phyloP scores from a whole-genome alignment of 805 yeast species.

The Metschnikowia arizonensis region DNA sequence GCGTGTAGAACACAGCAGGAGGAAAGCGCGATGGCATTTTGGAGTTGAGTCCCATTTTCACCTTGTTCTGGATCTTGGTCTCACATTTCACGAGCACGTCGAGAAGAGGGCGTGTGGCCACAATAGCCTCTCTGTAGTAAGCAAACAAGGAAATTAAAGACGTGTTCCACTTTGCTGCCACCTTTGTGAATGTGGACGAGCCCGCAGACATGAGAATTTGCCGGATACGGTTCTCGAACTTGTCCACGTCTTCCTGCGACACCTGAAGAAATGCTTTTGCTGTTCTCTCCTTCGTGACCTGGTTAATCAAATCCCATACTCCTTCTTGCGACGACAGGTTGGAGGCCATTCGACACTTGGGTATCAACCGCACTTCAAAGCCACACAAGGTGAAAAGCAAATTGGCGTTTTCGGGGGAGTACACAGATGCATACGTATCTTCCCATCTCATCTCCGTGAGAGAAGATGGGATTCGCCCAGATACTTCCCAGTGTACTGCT shows the following conservation, averaged over 20 bases:
- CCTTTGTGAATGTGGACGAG: slow-evolving; percentile 88
- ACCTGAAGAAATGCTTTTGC: slow-evolving; percentile 87
- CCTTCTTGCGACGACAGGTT: slow-evolving; percentile 65
- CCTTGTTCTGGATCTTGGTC: slow-evolving; percentile 88
- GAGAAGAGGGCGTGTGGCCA: slow-evolving; percentile 71
- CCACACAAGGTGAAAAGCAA: slow-evolving; percentile 89
- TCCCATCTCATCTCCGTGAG: slow-evolving; percentile 75
- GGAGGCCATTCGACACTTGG: slow-evolving; percentile 58
- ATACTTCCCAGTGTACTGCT: slow-evolving; percentile 88
- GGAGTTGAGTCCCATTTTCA: slow-evolving; percentile 90
- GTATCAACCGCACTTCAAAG: slow-evolving; percentile 85
- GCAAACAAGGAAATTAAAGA: slow-evolving; percentile 81
- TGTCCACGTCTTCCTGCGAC: slow-evolving; percentile 70
- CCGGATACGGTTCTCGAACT: slow-evolving; percentile 77
- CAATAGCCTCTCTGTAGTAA: slow-evolving; percentile 89
- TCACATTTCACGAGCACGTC: slow-evolving; percentile 87
- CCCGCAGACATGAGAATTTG: slow-evolving; percentile 95
- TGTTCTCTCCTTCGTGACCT: slow-evolving; percentile 72
- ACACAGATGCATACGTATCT: slow-evolving; percentile 78
- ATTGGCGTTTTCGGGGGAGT: slow-evolving; percentile 87
- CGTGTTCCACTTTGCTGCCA: slow-evolving; percentile 95
- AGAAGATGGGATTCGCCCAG: slow-evolving; percentile 73
- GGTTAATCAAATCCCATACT: slow-evolving; percentile 82
- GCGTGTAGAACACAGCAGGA: slow-evolving; percentile 97
- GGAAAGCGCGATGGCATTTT: slow-evolving; percentile 99